Base-by-base conservation (phyloP, 2,329 filamentous ascomycete genomes). In the Paraphaeosphaeria minitans region DNA sequence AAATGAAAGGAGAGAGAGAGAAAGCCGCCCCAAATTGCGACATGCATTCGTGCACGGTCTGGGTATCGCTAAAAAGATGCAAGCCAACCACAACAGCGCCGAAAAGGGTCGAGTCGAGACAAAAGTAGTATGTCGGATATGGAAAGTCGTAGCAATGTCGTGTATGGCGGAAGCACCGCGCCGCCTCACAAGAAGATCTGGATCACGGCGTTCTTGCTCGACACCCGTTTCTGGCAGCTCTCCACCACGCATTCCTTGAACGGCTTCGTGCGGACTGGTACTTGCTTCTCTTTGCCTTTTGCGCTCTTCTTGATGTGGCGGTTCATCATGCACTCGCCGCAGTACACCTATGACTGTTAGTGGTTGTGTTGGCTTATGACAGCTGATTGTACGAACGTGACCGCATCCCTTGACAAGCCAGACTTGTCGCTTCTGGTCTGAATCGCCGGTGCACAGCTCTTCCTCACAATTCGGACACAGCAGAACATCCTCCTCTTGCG, bases 391-490 rank as follows among this genome's bases (percentile, higher is more conserved):
- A 82, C 85, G 76, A 84, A 98, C 95, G 80, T 99, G 95, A 64
- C 95, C 95, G 75, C 95, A 99, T 53, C 84, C 84, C 77, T 93
- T 97, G 37, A 95, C 84, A 0, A 95, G 89, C 93, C 93, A 98
- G 62, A 98, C 94, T 69, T 97, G 90, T 71, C 91, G 88, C 77
- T 96, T 93, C 35, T 81, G 73, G 29, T 84, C 81, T 22, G 83
- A 81, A 0, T 87, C 87, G 14, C 93, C 90, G 52, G 89, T 87
- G 6, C 92, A 90, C 16, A 99, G 80, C 77, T 98, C 94, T 58
- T 91, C 85, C 19, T 90, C 88, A 68, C 95, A 99, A 58, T 91
- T 91, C 0, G 94, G 91, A 73, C 95, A 99, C 1, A 97, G 83
- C 2, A 94, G 83, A 0, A 90, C 82, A 39, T 90, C 85, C 16